Conservation (phyloP, 805 yeast species). For the Vanderwaltozyma yarrowii region DNA sequence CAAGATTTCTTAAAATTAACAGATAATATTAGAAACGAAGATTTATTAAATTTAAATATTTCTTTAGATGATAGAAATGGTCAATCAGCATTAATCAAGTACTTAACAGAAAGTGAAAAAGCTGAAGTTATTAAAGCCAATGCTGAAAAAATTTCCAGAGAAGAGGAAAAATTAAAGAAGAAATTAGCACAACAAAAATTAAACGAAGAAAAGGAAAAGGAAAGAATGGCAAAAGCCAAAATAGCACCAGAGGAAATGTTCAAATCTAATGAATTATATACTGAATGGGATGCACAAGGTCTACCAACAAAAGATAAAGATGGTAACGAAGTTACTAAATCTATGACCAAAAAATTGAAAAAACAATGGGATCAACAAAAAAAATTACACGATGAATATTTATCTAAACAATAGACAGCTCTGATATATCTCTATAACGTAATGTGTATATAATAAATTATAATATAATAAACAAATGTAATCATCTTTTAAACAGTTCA, state of each 20-base stretch:
- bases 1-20: slow-evolving; percentile 52
- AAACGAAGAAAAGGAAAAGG: slow-evolving; percentile 54
- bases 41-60: slow-evolving; percentile 64
- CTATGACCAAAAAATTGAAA: slow-evolving; percentile 69
- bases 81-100: slow-evolving; percentile 73
- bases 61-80: slow-evolving; percentile 84
- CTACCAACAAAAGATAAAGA: slow-evolving; percentile 64
- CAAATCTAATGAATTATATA: slow-evolving; percentile 42
- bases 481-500: too few relatives aligned
- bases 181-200: slow-evolving; percentile 45
- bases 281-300: slow-evolving; percentile 80
- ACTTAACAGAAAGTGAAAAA: slow-evolving; percentile 60
- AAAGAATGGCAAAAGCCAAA: slow-evolving; percentile 56
- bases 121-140: slow-evolving; percentile 48
- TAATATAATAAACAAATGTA: too few relatives aligned
- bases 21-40: slow-evolving; percentile 64
- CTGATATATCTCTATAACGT: neutral
- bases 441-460: too few relatives aligned
- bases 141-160: slow-evolving; percentile 45
- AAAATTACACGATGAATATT: slow-evolving; percentile 66
- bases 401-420: slow-evolving; percentile 7
- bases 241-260: slow-evolving; percentile 67
- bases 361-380: slow-evolving; percentile 75
- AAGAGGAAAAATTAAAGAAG: slow-evolving; percentile 26
- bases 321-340: slow-evolving; percentile 81